A percentile compares a stretch with the other conserved stretches of the same genome.
These are phyloP conservation scores for Suillus subluteus DNA, from an alignment of 768 basidiomycete species.

Conservation along the genomic window DNA sequence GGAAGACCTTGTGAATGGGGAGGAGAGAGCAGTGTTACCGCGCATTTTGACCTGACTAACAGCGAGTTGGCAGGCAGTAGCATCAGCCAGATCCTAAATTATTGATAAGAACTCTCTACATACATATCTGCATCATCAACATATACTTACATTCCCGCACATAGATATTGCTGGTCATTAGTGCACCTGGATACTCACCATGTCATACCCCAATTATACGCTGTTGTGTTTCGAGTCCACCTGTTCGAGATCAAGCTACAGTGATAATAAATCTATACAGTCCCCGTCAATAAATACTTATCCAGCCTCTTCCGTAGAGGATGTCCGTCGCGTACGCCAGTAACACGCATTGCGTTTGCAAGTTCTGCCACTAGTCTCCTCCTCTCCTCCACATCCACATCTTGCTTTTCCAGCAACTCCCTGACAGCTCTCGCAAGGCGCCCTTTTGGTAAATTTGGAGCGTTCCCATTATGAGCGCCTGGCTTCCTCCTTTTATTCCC, in stretches of 20 bases:
- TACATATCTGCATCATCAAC: not conserved
- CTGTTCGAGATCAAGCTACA: not conserved
- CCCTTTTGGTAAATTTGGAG: slow-evolving; percentile 55
- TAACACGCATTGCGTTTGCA: slow-evolving; percentile 49
- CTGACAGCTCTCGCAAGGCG: slow-evolving; percentile 71
- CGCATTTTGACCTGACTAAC: slow-evolving; percentile 46
- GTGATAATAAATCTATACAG: slow-evolving; percentile 3
- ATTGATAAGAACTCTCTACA: not conserved
- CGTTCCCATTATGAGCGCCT: slow-evolving; percentile 48
- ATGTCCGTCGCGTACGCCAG: slow-evolving; percentile 66
- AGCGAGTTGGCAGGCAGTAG: slow-evolving; percentile 56
- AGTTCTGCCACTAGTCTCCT: slow-evolving; percentile 51
- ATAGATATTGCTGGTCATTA: not conserved
- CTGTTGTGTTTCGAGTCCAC: not conserved
- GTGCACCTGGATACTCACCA: not conserved
- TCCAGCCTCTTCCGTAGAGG: slow-evolving; percentile 71
- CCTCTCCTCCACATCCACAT: slow-evolving; percentile 50
- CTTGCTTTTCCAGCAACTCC: slow-evolving; percentile 59
- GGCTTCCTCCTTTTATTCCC: slow-evolving; percentile 49
- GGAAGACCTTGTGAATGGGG: slow-evolving; percentile 21
- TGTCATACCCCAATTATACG: not conserved
- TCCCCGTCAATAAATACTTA: slow-evolving; percentile 45
- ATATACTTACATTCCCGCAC: too few relatives aligned
- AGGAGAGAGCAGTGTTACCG: slow-evolving; percentile 23
- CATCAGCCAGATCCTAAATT: slow-evolving; percentile 31